Evolutionary conservation across 306 rosid genomes (phyloP).

Genomic region (Aeschynomene evenia): DNA sequence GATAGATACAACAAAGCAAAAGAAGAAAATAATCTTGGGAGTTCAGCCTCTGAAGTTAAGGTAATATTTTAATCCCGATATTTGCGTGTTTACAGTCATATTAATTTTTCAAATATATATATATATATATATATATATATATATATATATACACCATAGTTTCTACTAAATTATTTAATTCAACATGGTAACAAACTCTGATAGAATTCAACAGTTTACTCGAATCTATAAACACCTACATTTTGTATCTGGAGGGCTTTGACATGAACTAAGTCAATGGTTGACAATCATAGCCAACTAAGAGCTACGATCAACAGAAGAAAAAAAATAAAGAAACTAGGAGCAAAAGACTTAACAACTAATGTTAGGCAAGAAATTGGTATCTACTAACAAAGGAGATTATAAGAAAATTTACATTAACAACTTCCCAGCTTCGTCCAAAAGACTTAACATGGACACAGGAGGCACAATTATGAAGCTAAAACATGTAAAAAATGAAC

Average conservation of each 20-base stretch:
- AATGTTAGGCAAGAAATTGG: no score
- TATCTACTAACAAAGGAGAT: background rate
- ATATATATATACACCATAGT: no score
- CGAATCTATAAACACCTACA: background rate
- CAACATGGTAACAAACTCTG: background rate
- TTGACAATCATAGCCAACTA: no score
- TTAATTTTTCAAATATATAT: background rate
- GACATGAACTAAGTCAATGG: no score
- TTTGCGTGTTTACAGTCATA: background rate
- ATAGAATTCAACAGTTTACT: background rate
- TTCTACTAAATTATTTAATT: background rate
- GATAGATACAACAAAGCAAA: constrained; percentile 80
- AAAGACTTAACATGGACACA: background rate
- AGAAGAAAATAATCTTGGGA: constrained; percentile 60
- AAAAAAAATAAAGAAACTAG: no score
- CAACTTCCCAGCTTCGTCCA: background rate
- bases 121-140: no score
- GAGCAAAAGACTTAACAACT: no score
- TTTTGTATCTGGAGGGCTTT: background rate
- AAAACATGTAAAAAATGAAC: no score
- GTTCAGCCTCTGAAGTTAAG: constrained; percentile 74
- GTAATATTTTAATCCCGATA: constrained; percentile 36
- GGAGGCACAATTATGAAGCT: background rate
- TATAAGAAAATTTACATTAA: background rate
- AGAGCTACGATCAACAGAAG: no score